Conservation (phyloP, 495 filamentous ascomycete genomes). For the Penicillium mononematosum region DNA sequence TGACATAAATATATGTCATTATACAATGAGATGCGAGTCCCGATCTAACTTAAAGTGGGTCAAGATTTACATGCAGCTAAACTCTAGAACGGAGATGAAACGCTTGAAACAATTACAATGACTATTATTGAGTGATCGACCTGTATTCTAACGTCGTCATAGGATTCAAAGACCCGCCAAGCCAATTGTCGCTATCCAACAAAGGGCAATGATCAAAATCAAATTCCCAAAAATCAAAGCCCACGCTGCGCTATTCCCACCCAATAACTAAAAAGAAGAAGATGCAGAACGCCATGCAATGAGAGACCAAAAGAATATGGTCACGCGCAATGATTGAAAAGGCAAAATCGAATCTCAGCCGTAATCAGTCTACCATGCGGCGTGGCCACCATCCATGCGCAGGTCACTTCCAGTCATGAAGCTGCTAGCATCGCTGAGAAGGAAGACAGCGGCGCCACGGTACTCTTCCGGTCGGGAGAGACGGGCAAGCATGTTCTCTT, state of each 20-base stretch:
- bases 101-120: background rate
- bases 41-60: constrained; percentile 22
- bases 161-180: background rate
- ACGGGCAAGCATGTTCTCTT: constrained; percentile 83
- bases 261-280: background rate
- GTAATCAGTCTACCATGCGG: constrained; percentile 61
- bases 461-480: constrained; percentile 81
- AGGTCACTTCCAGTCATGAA: constrained; percentile 85
- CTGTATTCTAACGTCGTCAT: constrained; percentile 24
- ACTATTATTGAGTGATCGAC: constrained; percentile 22
- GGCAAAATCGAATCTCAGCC: background rate
- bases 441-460: constrained; percentile 74
- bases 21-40: constrained; percentile 5
- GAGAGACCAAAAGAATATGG: constrained; percentile 13
- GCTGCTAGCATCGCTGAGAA: constrained; percentile 80
- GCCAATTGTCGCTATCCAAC: constrained; percentile 1
- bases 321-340: constrained; percentile 10
- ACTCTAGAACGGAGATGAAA: constrained; percentile 5
- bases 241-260: constrained; percentile 15
- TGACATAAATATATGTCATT: background rate
- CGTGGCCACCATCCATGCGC: constrained; percentile 79
- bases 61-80: constrained; percentile 21
- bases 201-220: constrained; percentile 2
- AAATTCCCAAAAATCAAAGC: background rate
- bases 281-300: constrained; percentile 28